Conservation (phyloP, 768 basidiomycete species). For the Tulasnella sp. region DNA sequence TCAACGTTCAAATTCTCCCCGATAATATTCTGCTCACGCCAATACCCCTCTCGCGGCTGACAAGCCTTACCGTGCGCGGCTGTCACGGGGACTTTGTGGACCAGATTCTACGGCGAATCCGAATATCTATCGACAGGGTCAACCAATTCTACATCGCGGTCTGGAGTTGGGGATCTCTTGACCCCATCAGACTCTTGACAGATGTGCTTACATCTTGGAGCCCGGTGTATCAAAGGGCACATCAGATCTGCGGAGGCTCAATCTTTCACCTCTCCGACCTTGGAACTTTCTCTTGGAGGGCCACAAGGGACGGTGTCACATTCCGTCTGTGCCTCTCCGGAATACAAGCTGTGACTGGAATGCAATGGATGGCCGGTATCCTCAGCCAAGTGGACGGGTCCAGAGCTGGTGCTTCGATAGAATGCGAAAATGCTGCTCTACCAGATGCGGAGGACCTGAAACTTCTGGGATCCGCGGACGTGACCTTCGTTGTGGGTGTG, state of each 20-base stretch:
- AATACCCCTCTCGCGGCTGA: not conserved
- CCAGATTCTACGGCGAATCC: not conserved
- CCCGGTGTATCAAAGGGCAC: not conserved
- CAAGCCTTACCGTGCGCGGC: not conserved
- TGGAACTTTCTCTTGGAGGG: not conserved
- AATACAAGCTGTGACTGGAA: not conserved
- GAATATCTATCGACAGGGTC: not conserved
- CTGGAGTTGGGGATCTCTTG: not conserved
- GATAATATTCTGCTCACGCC: not conserved
- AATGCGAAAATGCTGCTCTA: not conserved
- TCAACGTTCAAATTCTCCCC: not conserved
- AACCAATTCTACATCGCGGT: not conserved
- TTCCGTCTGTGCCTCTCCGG: not conserved
- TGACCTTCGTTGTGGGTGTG: not conserved
- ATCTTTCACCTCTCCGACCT: not conserved
- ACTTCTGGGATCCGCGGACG: not conserved
- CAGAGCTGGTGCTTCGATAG: not conserved
- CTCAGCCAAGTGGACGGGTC: not conserved
- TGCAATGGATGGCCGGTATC: not conserved
- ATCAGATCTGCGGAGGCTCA: not conserved
- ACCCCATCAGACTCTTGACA: not conserved
- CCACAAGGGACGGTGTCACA: not conserved
- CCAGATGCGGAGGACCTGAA: not conserved
- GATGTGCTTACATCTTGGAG: not conserved
- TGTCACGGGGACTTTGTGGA: not conserved